These are phyloP conservation scores for Cystofilobasidium macerans DNA, from an alignment of 768 basidiomycete species.

Conservation along the genomic window DNA sequence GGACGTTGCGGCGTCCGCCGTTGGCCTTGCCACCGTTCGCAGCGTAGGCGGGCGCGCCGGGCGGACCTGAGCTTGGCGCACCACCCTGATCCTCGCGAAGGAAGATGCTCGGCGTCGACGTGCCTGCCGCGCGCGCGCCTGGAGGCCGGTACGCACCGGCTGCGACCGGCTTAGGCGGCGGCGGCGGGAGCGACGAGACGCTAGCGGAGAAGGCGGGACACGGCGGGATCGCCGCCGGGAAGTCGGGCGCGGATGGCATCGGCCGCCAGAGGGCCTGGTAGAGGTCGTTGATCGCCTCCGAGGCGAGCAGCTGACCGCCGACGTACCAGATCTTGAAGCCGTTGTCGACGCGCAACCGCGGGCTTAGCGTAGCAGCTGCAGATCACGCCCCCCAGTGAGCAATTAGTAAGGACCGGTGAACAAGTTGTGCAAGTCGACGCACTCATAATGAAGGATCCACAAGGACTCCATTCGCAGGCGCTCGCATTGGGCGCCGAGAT, in stretches of 20 bases:
- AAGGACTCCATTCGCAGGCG: constrained; percentile 88
- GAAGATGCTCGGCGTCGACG: constrained; percentile 75
- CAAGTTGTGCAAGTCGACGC: neutral
- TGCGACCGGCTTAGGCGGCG: constrained; percentile 46
- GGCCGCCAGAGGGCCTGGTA: constrained; percentile 84
- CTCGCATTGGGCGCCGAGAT: constrained; percentile 91
- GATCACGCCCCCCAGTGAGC: too few relatives aligned
- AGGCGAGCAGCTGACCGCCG: constrained; percentile 71
- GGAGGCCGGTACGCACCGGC: constrained; percentile 82
- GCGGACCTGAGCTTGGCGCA: constrained; percentile 34
- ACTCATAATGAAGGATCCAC: constrained; percentile 77
- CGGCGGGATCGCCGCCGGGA: constrained; percentile 55
- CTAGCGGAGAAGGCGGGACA: constrained; percentile 57
- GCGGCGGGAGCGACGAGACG: constrained; percentile 40
- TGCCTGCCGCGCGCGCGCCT: constrained; percentile 61
- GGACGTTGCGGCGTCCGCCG: constrained; percentile 32
- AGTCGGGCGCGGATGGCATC: constrained; percentile 51
- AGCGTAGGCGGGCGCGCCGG: constrained; percentile 27
- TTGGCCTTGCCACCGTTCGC: constrained; percentile 38
- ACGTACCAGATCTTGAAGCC: constrained; percentile 95
- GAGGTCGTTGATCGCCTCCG: constrained; percentile 71
- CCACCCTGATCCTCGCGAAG: constrained; percentile 87
- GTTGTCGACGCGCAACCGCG: constrained; percentile 90
- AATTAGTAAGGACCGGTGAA: too few relatives aligned
- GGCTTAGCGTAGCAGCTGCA: constrained; percentile 80